phyloP scores from a whole-genome alignment of 2,329 filamentous ascomycete genomes.

The Sordariomycetes sp. region DNA sequence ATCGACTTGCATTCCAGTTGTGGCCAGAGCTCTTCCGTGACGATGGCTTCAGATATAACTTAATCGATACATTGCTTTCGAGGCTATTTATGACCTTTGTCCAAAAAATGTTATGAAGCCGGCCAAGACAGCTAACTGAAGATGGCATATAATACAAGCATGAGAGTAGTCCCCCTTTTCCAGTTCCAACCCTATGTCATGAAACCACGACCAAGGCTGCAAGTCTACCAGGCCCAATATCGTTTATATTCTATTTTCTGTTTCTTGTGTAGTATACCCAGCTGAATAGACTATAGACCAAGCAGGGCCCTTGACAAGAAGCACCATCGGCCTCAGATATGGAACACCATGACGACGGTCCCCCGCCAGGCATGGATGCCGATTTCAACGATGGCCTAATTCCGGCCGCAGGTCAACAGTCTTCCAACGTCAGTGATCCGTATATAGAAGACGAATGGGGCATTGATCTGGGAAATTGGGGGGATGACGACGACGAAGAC shows the following conservation, averaged over 20 bases:
- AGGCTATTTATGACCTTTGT: not conserved
- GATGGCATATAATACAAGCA: not conserved
- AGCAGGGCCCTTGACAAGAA: not conserved
- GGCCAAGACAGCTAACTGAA: not conserved
- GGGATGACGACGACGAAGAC: not conserved
- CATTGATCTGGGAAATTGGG: too few species aligned
- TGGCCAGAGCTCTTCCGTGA: not conserved
- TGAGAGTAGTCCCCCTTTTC: not conserved
- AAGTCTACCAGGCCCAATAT: not conserved
- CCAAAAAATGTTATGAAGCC: not conserved
- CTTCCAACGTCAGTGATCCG: too few species aligned
- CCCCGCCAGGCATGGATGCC: not conserved
- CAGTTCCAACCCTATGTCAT: not conserved
- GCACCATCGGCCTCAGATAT: not conserved
- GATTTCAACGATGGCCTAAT: too few species aligned
- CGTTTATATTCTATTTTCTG: not conserved
- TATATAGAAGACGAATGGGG: too few species aligned
- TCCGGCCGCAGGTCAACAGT: too few species aligned
- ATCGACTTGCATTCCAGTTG: not conserved
- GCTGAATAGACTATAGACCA: not conserved
- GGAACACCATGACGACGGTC: not conserved
- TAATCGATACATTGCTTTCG: not conserved
- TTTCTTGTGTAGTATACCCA: not conserved
- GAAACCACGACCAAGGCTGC: not conserved
- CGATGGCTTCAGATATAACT: not conserved